Evolutionary conservation across 1,284 basidiomycete genomes (phyloP), one percentile per base, ranked within the genome.

Genomic region (Ceratobasidium sp.): DNA sequence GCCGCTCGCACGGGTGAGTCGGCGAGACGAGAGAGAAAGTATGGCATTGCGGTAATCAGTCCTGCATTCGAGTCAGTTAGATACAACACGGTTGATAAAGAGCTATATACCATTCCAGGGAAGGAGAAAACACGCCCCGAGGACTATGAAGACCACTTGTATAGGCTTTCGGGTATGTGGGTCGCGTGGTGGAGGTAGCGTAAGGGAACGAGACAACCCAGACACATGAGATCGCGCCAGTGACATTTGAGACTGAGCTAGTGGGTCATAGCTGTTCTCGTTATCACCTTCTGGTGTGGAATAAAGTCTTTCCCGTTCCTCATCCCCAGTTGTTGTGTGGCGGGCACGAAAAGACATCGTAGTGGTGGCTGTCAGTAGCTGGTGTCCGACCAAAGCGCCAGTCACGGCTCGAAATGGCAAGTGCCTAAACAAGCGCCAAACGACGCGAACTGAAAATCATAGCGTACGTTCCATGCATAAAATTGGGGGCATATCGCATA

Each of bases 71-170:
- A n/a, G 21, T 58, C 18, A 70, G 41, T 53, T 72, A 43, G 71
- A 3, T 41, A 28, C 18, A 2, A 43, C 18, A 9, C 23, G 12
- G 36, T 9, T 14, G 16, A 30, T 14, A 43, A 1, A 12, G 18
- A 59, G 14, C 18, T 28, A 16, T 41, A 16, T 48, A 70, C 67
- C 67, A 28, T 70, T 70, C 67, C 67, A 70, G 39, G 67, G 67
- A 16, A 70, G 55, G 3, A 70, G 43, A 18, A 70, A 59, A 43
- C 52, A 58, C 16, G 67, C 67, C 39, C 67, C 67, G 43, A 70
- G 67, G 9, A 70, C 43, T 76, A 92, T 90, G 76, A 88, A 84
- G 53, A 89, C 85, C 85, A 88, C 89, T 50, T 72, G 71, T 45
- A 76, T 74, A 16, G 73, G 45, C 34, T 59, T 70, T 43, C 67